Base-by-base conservation (phyloP, 148 eudicot species). In the Chenopodium album region DNA sequence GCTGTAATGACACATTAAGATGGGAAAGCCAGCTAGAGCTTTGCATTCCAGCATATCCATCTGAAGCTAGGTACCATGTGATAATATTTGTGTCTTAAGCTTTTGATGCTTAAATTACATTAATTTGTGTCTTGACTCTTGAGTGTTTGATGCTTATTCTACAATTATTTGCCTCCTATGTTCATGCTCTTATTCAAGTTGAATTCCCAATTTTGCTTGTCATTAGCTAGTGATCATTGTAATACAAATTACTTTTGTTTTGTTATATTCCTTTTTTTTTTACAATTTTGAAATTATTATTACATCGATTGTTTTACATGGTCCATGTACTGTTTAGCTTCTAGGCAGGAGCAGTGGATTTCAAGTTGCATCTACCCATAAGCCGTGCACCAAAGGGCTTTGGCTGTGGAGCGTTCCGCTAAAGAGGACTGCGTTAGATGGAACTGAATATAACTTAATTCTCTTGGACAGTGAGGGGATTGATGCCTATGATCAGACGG, bases 401-500 rank as follows among this genome's bases (percentile, higher is more conserved):
- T 96, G 99, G 99, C 81, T 96, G 79, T 96, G 99, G 99, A 96
- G 99, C 85, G 88, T 93, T 69, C 99, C 99, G 11, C 20, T 96
- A 60, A 90, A 87, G 91, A 92, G 95, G 84, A 91, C 93, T 78
- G 95, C 98, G 54, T 92, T 96, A 80, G 99, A 92, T 88, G 98
- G 98, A 86, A 94, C 98, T 32, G 99, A 91, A 66, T 96, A 94
- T 90, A 96, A 89, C 80, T 98, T 96, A 77, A 85, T 96, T 84
- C 92, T 96, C 22, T 85, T 96, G 83, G 98, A 96, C 81, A 92
- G 95, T 50, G 99, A 96, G 88, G 99, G 99, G 70, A 92, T 96
- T 84, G 99, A 96, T 91, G 98, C 99, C 26, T 96, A 96, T 81
- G 99, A 96, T 88, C 99, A 96, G 86, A 96, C 99, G 88, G 99